A percentile compares a stretch with the other conserved stretches of the same genome.
Conservation (phyloP, 2,329 filamentous ascomycete species). For the Colletotrichum higginsianum region DNA sequence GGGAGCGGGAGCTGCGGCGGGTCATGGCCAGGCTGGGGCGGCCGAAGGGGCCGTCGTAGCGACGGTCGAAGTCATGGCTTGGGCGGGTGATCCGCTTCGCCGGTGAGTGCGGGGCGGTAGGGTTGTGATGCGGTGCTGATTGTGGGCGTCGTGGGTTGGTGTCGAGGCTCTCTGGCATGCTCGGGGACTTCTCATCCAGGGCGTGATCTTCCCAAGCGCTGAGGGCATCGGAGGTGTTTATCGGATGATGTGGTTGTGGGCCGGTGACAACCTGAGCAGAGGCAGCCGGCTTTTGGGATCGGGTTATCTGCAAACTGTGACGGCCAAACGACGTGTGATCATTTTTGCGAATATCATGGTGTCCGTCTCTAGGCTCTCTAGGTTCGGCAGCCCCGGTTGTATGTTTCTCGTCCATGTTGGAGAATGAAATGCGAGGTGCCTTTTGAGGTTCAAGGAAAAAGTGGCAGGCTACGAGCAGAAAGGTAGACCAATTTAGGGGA, state of each 20-base stretch:
- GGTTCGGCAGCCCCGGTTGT: not conserved
- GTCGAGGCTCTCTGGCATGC: slow-evolving; percentile 15
- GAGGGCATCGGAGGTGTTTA: not conserved
- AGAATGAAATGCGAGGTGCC: fast-evolving
- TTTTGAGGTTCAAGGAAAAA: not conserved
- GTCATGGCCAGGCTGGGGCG: slow-evolving; percentile 30
- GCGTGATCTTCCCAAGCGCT: not conserved
- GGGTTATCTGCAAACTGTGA: slow-evolving; percentile 34
- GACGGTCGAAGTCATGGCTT: slow-evolving; percentile 40
- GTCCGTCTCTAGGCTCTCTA: not conserved
- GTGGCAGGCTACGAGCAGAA: too few relatives aligned
- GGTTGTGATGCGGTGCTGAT: not conserved
- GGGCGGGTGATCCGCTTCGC: slow-evolving; percentile 5
- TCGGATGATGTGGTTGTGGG: not conserved
- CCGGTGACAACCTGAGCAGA: not conserved
- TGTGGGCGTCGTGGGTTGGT: not conserved
- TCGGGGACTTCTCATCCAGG: slow-evolving; percentile 23
- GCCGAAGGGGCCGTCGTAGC: slow-evolving; percentile 42
- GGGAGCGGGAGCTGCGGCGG: slow-evolving; percentile 14
- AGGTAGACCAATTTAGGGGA: not conserved
- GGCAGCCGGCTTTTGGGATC: not conserved
- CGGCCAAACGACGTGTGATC: slow-evolving; percentile 22
- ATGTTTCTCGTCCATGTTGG: slow-evolving; percentile 27
- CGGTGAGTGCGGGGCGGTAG: not conserved
- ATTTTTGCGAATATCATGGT: not conserved